Evolutionary conservation across 2,329 filamentous ascomycete genomes (phyloP).

Genomic region (Calonectria pseudoturangicola): DNA sequence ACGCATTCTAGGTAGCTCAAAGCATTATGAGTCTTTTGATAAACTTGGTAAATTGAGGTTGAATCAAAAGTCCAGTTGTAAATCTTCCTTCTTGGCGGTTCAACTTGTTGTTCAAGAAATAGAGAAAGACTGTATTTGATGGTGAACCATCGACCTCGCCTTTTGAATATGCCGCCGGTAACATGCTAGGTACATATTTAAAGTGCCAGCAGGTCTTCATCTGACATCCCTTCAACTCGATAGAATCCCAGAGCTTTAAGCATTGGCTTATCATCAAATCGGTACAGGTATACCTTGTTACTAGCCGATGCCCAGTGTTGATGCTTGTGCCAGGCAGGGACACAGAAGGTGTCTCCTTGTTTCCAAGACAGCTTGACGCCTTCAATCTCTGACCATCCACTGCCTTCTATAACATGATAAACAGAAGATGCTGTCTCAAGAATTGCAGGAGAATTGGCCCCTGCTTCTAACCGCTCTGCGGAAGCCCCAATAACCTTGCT

Average conservation of each 20-base stretch:
- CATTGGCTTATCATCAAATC: slow-evolving; percentile 74
- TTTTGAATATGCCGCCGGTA: no score
- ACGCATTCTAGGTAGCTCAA: no score
- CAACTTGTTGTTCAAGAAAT: no score
- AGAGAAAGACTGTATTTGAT: neutral
- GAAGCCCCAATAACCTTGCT: slow-evolving; percentile 66
- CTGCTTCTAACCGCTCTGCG: slow-evolving; percentile 65
- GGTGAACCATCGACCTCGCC: neutral
- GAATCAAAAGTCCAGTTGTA: no score
- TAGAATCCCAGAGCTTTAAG: slow-evolving; percentile 70
- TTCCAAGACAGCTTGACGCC: slow-evolving; percentile 65
- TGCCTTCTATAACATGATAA: slow-evolving; percentile 71
- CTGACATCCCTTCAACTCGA: slow-evolving; percentile 36
- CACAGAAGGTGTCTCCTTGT: slow-evolving; percentile 71
- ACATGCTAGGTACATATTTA: neutral
- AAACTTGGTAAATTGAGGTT: no score
- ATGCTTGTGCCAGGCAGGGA: slow-evolving; percentile 71
- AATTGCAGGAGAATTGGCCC: slow-evolving; percentile 58
- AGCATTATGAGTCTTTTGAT: no score
- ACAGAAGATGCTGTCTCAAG: slow-evolving; percentile 72
- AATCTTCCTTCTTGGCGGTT: no score
- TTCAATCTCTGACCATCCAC: slow-evolving; percentile 63
- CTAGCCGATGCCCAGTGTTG: slow-evolving; percentile 64
- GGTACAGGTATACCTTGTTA: slow-evolving; percentile 68
- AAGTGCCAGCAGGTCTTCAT: slow-evolving; percentile 2